These are phyloP conservation scores for Vickermania ingenoplastis DNA, from an alignment of 208 protist genomes.

Conservation along the genomic window DNA sequence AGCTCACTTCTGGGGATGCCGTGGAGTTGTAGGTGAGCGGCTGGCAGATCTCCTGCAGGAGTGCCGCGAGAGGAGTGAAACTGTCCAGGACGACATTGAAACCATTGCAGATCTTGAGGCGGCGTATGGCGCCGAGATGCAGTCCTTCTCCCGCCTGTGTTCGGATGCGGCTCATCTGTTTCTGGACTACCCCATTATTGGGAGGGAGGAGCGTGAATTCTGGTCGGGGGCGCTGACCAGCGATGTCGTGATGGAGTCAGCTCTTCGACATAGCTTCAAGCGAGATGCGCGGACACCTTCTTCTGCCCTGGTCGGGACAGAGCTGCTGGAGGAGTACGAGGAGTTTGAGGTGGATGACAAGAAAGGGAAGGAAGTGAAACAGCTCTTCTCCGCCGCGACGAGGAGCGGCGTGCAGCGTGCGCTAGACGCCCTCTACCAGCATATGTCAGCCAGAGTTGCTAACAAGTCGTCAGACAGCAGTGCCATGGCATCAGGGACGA, in stretches of 20 bases:
- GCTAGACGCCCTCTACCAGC: slow-evolving; percentile 7
- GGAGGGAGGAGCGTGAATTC: background rate
- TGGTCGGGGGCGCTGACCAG: background rate
- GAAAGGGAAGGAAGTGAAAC: slow-evolving; percentile 27
- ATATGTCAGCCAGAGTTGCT: slow-evolving; percentile 7
- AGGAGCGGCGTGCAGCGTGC: slow-evolving; percentile 7
- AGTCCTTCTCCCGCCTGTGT: background rate
- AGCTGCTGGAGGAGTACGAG: slow-evolving; percentile 33
- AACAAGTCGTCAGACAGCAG: too few relatives aligned
- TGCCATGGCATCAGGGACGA: too few relatives aligned
- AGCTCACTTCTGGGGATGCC: background rate
- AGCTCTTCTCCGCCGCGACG: slow-evolving; percentile 14
- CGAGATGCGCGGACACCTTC: slow-evolving; percentile 43
- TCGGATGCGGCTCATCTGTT: background rate
- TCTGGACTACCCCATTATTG: background rate
- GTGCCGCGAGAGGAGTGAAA: too few relatives aligned
- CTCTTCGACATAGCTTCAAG: slow-evolving; percentile 62
- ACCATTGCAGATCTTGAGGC: too few relatives aligned
- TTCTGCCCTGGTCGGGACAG: slow-evolving; percentile 9
- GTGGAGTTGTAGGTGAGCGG: background rate
- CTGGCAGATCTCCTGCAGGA: too few relatives aligned
- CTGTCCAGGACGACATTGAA: too few relatives aligned
- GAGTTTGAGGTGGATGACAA: slow-evolving; percentile 55
- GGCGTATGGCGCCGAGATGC: background rate
- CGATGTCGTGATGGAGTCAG: slow-evolving; percentile 19